Evolutionary conservation across 1,284 basidiomycete genomes (phyloP).

Genomic region (Microbotryum silenes-acaulis): DNA sequence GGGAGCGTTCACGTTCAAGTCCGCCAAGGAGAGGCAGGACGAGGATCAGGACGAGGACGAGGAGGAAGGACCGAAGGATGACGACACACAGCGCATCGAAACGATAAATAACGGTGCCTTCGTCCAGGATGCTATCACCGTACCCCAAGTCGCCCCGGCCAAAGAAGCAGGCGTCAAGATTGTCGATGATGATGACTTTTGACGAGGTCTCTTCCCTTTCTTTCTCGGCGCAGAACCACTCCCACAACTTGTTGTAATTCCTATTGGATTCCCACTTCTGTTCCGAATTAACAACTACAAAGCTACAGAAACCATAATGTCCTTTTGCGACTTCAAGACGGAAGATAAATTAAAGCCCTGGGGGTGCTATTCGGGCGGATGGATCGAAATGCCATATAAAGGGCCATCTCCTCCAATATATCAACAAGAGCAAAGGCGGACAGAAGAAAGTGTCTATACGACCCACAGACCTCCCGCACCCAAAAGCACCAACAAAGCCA

Average conservation of each 20-base stretch:
- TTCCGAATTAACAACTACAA: no score
- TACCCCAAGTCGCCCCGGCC: constrained; percentile 7
- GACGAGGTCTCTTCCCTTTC: not conserved
- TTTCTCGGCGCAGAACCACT: not conserved
- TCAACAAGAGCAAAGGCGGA: no score
- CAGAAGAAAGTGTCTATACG: no score
- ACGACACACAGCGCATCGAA: not conserved
- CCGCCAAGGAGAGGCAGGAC: constrained; percentile 21
- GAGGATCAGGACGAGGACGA: constrained; percentile 8
- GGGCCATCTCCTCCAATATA: no score
- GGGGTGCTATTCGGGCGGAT: no score
- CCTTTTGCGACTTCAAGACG: no score
- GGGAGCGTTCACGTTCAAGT: constrained; percentile 25
- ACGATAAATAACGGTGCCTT: not conserved
- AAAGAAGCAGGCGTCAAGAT: constrained; percentile 28
- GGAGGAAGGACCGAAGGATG: not conserved
- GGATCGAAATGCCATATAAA: no score
- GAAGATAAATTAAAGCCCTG: no score
- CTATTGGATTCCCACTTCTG: no score
- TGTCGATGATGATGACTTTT: constrained; percentile 26
- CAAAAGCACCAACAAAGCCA: no score
- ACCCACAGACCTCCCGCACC: no score
- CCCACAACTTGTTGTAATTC: not conserved
- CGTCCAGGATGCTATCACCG: not conserved
- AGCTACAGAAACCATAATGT: no score